Base-by-base conservation (phyloP, 129 eudicot species). In the Kitagawia praeruptora region DNA sequence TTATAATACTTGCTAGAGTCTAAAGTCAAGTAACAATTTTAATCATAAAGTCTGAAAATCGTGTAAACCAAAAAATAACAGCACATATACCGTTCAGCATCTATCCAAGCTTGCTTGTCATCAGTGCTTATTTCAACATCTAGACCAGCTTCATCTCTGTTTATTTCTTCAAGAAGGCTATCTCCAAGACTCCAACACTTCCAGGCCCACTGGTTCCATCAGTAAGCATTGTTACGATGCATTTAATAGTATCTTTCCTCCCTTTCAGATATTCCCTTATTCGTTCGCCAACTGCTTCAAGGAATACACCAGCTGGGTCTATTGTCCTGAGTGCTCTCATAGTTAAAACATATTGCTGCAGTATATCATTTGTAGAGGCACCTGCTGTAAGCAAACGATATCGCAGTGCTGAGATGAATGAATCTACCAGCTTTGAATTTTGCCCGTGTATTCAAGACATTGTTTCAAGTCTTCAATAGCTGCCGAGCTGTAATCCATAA, bases 231-330 rank as follows among this genome's bases (percentile, higher is more conserved):
- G 98, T 95, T 77, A 95, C 98, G 12, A 95, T 92, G 86, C 98
- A 95, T 83, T 95, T 95, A 79, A 95, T 92, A 53, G 98, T 95
- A 75, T 95, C 98, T 77, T 95, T 95, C 78, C 98, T 88, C 77
- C 98, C 97, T 83, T 87, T 90, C 41, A 95, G 75, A 77, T 95
- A 95, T 80, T 95, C 98, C 83, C 94, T 88, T n/a, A n/a, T n/a
- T 79, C 97, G 98, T 81, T 92, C 98, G 81, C 98, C 96, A 74
- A 95, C 98, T 74, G 98, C 97, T 86, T 95, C 98, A 78, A 92
- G 97, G 84, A 95, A 95, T 61, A 95, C 88, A 38, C 98, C 98
- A 19, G 96, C 92, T 46, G 98, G 93, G 72, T 94, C 97, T 82
- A 95, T 92, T 77, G 97, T 95, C 84, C 98, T 83, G 81, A 95